Conservation (phyloP, 164 flowering plant species). For the Annona squamosa region DNA sequence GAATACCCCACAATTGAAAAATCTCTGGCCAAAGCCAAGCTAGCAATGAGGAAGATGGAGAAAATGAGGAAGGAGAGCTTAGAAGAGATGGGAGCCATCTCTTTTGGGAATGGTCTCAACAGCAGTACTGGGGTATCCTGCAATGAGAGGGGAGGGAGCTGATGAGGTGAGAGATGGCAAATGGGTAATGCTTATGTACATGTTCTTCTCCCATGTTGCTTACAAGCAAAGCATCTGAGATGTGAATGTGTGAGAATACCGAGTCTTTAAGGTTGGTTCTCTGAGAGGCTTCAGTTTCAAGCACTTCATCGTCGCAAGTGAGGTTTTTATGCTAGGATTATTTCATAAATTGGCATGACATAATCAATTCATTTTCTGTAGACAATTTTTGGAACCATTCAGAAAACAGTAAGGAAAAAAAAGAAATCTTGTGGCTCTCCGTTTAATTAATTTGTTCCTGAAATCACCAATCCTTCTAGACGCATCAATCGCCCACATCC, state of each 20-base stretch:
- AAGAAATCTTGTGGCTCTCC: not conserved
- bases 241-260: slow-evolving; percentile 12
- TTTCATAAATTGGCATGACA: too few species aligned
- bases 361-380: not conserved
- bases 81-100: slow-evolving; percentile 31
- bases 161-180: slow-evolving; percentile 7
- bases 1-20: slow-evolving; percentile 70
- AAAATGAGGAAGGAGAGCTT: slow-evolving; percentile 14
- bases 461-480: not conserved
- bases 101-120: not conserved
- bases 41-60: slow-evolving; percentile 14
- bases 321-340: too few species aligned
- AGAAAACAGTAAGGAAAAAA: not conserved
- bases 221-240: slow-evolving; percentile 30
- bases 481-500: not conserved
- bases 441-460: not conserved
- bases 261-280: slow-evolving; percentile 49
- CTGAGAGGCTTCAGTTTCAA: slow-evolving; percentile 32
- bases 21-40: slow-evolving; percentile 25
- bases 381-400: not conserved
- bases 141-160: not conserved
- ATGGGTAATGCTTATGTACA: slow-evolving; percentile 15
- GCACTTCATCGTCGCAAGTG: not conserved
- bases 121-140: not conserved
- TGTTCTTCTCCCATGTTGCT: slow-evolving; percentile 24